Base-by-base conservation (phyloP, 2,329 filamentous ascomycete species). In the Onygena corvina region DNA sequence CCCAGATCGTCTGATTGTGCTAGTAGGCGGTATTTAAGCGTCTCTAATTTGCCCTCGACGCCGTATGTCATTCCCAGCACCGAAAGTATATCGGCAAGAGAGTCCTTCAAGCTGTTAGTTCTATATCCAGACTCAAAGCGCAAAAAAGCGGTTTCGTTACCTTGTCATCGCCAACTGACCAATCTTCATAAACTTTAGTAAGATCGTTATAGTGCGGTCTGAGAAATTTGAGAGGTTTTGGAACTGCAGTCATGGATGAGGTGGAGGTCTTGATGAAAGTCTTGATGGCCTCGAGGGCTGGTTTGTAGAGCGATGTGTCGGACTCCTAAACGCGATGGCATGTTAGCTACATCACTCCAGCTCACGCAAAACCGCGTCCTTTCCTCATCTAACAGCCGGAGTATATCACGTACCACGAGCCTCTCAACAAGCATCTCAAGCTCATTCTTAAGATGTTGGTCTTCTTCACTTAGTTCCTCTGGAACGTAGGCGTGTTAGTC, bases 51-150 rank as follows among this genome's bases (percentile, higher is more conserved):
- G 61, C 94, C 87, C 69, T 96, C 92, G 63, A 96, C 90, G 45
- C 90, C 94, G 66, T 90, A 95, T 49, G 92, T 98, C 92, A 98
- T 98, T 54, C 90, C 92, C 58, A 98, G 84, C 45, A 98, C 92
- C 11, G 92, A 98, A 47, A 98, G 75, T 59, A 94, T 92, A 70
- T 98, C 93, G 40, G 92, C 93, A 56, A 98, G 74, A 2, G 88
- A 79, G 64, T 79, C 71, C 75, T 79, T 58, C 12, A 50, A n/a
- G 33, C n/a, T 27, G 20, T 38, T 48, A 38, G 46, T 46, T 33
- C 30, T 31, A 4, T 7, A 3, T 21, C 30, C 8, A 50, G 31
- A 3, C 30, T 30, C 44, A 18, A 34, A 11, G 25, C 20, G 45
- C 21, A 57, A 57, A 11, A 31, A 4, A 23, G 25, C n/a, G 20